phyloP scores from a whole-genome alignment of 1,139 yeast genomes.

The Blastobotrys niveus region DNA sequence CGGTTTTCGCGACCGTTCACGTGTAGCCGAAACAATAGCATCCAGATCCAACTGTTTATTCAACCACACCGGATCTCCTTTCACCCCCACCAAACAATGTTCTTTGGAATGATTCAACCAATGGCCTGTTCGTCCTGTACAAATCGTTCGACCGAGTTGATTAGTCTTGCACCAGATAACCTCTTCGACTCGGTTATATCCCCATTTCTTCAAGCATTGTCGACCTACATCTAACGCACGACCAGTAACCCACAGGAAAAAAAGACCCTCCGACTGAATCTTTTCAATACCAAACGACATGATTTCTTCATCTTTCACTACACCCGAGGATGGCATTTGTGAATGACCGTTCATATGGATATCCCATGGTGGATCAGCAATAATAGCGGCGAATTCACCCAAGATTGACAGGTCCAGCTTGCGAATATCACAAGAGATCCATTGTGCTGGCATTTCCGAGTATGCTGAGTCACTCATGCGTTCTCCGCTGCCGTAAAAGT shows the following conservation, averaged over 20 bases:
- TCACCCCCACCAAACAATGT: conserved; percentile 76
- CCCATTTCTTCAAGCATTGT: conserved; percentile 72
- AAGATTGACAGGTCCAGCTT: conserved; percentile 59
- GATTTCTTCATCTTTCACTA: conserved; percentile 45
- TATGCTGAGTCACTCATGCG: conserved; percentile 31
- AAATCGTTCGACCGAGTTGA: conserved; percentile 79
- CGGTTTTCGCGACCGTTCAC: conserved; percentile 88
- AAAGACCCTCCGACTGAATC: conserved; percentile 76
- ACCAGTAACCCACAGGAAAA: conserved; percentile 91
- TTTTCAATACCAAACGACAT: conserved; percentile 57
- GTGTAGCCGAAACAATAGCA: conserved; percentile 69
- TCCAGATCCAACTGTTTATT: conserved; percentile 63
- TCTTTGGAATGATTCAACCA: conserved; percentile 96
- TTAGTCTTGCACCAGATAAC: conserved; percentile 87
- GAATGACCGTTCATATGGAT: conserved; percentile 32
- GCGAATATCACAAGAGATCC: conserved; percentile 82
- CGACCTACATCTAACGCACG: conserved; percentile 86
- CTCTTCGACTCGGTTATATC: conserved; percentile 71
- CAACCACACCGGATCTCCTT: conserved; percentile 77
- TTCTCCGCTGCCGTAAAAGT: conserved; percentile 51
- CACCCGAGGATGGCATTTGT: conserved; percentile 62
- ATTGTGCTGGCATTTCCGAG: conserved; percentile 54
- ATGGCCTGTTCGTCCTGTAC: conserved; percentile 94
- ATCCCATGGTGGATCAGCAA: conserved; percentile 59
- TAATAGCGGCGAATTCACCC: conserved; percentile 81